phyloP scores from a whole-genome alignment of 2,329 filamentous ascomycete genomes.

The Chaetomiaceae sp. region DNA sequence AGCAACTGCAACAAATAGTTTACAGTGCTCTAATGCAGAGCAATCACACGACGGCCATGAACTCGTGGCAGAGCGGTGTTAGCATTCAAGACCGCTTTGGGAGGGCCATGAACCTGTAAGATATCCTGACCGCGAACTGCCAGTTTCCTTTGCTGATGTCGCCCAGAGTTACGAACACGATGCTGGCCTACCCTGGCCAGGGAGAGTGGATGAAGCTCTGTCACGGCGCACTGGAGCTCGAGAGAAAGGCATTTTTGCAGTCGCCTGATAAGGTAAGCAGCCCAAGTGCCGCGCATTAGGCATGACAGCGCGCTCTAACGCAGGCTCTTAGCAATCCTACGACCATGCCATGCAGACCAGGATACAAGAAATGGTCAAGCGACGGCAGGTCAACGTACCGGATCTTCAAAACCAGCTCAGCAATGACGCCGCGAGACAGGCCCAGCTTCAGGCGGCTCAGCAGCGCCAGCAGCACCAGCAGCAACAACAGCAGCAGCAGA shows the following conservation, averaged over 20 bases:
- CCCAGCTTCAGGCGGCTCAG: constrained; percentile 25
- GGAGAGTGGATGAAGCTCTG: constrained; percentile 37
- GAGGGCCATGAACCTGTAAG: constrained; percentile 34
- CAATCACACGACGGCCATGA: constrained; percentile 12
- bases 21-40: constrained; percentile 26
- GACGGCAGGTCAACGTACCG: constrained; percentile 45
- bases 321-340: constrained; percentile 40
- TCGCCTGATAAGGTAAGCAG: constrained; percentile 45
- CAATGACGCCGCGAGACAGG: constrained; percentile 26
- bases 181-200: constrained; percentile 38
- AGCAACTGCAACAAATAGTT: constrained; percentile 11
- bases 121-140: no score
- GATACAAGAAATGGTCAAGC: constrained; percentile 43
- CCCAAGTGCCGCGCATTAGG: no score
- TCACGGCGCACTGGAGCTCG: constrained; percentile 39
- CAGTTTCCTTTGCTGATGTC: no score
- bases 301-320: no score
- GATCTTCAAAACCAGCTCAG: constrained; percentile 45
- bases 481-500: constrained; percentile 38
- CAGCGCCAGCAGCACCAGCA: constrained; percentile 30
- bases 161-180: constrained; percentile 46
- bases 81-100: constrained; percentile 28
- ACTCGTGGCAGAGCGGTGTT: constrained; percentile 32
- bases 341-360: constrained; percentile 43
- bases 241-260: constrained; percentile 42